These are phyloP conservation scores for Suhomyces faveliae DNA, from an alignment of 805 yeast genomes.

Conservation along the genomic window DNA sequence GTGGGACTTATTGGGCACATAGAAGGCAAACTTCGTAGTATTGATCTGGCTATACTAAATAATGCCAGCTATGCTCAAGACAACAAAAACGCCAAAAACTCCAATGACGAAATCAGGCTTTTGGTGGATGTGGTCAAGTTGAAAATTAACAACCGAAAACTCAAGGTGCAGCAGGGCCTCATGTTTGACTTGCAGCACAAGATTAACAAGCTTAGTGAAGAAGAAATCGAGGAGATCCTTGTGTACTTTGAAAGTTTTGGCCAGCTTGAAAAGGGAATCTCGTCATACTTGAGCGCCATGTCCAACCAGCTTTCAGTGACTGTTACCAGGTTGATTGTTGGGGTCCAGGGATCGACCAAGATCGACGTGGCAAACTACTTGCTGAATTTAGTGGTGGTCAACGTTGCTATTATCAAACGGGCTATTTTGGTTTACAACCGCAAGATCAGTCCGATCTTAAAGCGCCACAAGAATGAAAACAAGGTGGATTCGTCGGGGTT, in stretches of 20 bases:
- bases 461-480: conserved; percentile 22
- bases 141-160: conserved; percentile 38
- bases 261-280: conserved; percentile 36
- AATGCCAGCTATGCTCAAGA: conserved; percentile 9
- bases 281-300: conserved; percentile 34
- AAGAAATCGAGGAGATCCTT: conserved; percentile 33
- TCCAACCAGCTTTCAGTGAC: conserved; percentile 30
- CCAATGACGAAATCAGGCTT: conserved; percentile 25
- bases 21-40: conserved; percentile 28
- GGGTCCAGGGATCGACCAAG: conserved; percentile 43
- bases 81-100: conserved; percentile 12
- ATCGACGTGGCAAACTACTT: conserved; percentile 43
- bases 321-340: conserved; percentile 34
- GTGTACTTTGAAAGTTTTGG: conserved; percentile 35
- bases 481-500: conserved; percentile 49
- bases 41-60: conserved; percentile 24
- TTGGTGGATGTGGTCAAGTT: conserved; percentile 42
- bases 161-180: conserved; percentile 35
- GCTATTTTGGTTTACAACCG: conserved; percentile 52
- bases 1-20: conserved; percentile 42
- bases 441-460: conserved; percentile 24
- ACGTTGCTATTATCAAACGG: conserved; percentile 41
- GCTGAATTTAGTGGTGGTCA: conserved; percentile 38
- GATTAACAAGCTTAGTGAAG: conserved; percentile 28
- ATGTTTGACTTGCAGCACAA: conserved; percentile 38